Conservation (phyloP, 2,329 filamentous ascomycete genomes). For the Cordyceps farinosa region DNA sequence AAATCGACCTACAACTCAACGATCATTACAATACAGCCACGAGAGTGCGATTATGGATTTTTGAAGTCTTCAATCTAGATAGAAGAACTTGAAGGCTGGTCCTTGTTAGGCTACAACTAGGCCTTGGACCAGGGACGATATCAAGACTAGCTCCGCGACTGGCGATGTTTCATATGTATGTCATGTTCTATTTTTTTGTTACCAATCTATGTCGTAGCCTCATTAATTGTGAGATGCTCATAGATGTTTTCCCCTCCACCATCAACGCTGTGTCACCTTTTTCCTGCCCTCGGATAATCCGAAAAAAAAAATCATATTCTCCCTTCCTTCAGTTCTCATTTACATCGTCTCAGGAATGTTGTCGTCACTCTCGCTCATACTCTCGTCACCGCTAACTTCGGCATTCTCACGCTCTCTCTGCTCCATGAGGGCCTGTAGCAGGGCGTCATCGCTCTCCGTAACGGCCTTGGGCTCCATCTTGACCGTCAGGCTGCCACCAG, state of each 20-base stretch:
- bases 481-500: conserved; percentile 77
- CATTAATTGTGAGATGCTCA: conserved; percentile 11
- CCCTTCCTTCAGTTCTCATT: conserved; percentile 18
- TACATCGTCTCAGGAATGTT: conserved; percentile 50
- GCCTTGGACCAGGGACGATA: background rate
- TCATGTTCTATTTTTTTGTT: conserved; percentile 11
- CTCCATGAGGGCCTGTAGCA: conserved; percentile 97
- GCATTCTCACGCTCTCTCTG: conserved; percentile 97
- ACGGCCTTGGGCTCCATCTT: conserved; percentile 99
- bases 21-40: background rate
- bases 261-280: conserved; percentile 2
- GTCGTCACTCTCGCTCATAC: conserved; percentile 91
- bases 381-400: conserved; percentile 96
- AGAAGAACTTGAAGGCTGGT: too few species aligned
- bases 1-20: background rate
- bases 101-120: too few species aligned
- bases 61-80: too few species aligned
- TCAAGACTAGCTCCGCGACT: background rate
- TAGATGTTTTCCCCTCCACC: conserved; percentile 6
- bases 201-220: conserved; percentile 14
- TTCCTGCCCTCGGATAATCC: conserved; percentile 9
- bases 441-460: conserved; percentile 96
- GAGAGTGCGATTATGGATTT: background rate
- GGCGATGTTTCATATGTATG: background rate
- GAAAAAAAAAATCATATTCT: conserved; percentile 14